Base-by-base conservation (phyloP, 1,284 basidiomycete genomes). In the Peniophora sp. region DNA sequence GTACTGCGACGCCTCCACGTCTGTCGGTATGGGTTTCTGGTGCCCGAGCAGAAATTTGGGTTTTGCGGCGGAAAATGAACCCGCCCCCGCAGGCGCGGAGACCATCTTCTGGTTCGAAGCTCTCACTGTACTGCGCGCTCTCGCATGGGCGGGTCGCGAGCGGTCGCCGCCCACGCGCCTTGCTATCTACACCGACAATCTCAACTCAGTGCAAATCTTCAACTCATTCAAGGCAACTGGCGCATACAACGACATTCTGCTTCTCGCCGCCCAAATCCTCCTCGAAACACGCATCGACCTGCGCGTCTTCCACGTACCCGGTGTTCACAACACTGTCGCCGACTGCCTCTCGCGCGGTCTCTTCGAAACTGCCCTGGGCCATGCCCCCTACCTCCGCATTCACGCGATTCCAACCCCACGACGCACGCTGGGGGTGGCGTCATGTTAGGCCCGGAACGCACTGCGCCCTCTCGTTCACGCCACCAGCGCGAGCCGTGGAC, bases 181-280 rank as follows among this genome's bases (percentile, higher is more conserved):
- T 3, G 50, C 52, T 1, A 56, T 68, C 3, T 62, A 50, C 39
- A 57, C 67, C 1, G 68, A 74, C 52, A 71, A 64, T 51, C 22
- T 47, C 0, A 67, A 68, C 54, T 63, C 62, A 0, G 65, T 70
- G 2, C 51, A 63, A 22, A 64, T 71, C 6, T 74, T 73, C 55
- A 54, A 61, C 48, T 55, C 64, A 0, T 50, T 73, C 3, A 47
- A 54, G 1, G 60, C 61, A 0, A 3, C 12, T 0, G 63, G 61
- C 0, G 5, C 18, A 0, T 70, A 66, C 50, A 69, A 71, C 51
- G 20, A 43, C 1, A 52, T 73, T 9, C 58, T 74, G 0, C 54
- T 59, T 0, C 37, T 36, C 2, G 55, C 63, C 0, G 58, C 62
- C 1, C 59, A 68, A 20, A 48, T 56, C 15, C 44, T 63, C 3